phyloP scores from a whole-genome alignment of 768 basidiomycete species.

The Xerocomellus intermedius region DNA sequence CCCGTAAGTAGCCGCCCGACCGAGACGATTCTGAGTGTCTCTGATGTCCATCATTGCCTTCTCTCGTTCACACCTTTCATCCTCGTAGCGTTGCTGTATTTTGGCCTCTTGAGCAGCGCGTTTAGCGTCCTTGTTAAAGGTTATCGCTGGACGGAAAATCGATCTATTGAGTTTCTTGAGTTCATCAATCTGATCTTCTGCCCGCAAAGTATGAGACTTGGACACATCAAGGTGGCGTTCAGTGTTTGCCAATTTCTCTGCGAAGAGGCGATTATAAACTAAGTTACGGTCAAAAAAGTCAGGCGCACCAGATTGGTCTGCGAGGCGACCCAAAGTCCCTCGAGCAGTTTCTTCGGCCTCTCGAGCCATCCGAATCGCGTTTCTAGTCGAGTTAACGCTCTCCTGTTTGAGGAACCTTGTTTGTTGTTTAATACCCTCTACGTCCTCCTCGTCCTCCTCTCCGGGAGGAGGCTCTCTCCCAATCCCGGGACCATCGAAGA shows the following conservation, averaged over 20 bases:
- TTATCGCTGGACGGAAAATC: conserved; percentile 90
- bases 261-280: neutral
- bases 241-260: conserved; percentile 88
- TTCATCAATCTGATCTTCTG: conserved; percentile 92
- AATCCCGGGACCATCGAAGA: conserved; percentile 60
- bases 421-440: conserved; percentile 94
- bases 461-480: conserved; percentile 52
- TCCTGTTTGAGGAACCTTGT: conserved; percentile 90
- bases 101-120: conserved; percentile 84
- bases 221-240: conserved; percentile 93
- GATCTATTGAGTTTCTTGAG: conserved; percentile 92
- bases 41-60: conserved; percentile 82
- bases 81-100: conserved; percentile 80
- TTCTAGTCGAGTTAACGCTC: conserved; percentile 82
- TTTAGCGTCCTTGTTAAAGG: conserved; percentile 91
- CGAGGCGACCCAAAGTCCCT: conserved; percentile 78
- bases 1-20: conserved; percentile 66
- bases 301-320: conserved; percentile 85
- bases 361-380: conserved; percentile 89
- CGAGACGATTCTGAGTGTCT: conserved; percentile 84
- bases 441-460: conserved; percentile 80
- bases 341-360: conserved; percentile 96
- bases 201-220: conserved; percentile 81
- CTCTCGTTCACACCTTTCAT: conserved; percentile 82
- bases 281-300: neutral